Base-by-base conservation (phyloP, 176 grass and related monocot genomes). In the Phragmites australis region DNA sequence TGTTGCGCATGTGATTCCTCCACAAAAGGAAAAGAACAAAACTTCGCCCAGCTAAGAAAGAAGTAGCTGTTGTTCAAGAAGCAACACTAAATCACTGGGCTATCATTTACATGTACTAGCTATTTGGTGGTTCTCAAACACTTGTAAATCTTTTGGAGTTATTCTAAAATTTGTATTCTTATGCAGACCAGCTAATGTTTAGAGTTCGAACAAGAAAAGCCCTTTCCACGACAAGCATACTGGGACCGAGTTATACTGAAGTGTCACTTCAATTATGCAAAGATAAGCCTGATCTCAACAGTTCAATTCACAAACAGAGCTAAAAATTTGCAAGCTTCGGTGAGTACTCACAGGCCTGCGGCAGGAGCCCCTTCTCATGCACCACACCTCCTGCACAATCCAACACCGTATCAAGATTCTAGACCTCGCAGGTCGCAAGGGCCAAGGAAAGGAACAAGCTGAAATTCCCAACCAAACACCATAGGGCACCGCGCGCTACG, bases 311-410 rank as follows among this genome's bases (percentile, higher is more conserved):
- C 27, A 88, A 75, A 21, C 10, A 17, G 18, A 59, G 59, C 31
- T 53, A 43, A 63, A 52, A 12, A 75, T 45, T 61, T 46, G 44
- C 44, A 43, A 75, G 50, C 16, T 22, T 47, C 18, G 37, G 26
- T 53, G 21, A 37, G 25, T 61, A 94, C 92, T 94, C 74, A 98
- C 95, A 76, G 14, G 90, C 55, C 71, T 94, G 95, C 37, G 95
- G 92, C 77, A 98, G 75, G 41, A 98, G 86, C 30, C 96, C 90
- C 66, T 98, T 94, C 85, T 98, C 96, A 82, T 98, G 90, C 40
- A 98, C 90, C 45, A 94, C 90, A 22, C 92, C 90, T 9, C 92
- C 96, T 94, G 74, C 70, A 23, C 23, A 79, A 19, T 30, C 37
- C 47, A 75, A 78, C 44, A 32, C 2, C 32, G 60, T 80, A 45